Base-by-base conservation (phyloP, 352 stramenopile species). In the Pythium brachiatum region DNA sequence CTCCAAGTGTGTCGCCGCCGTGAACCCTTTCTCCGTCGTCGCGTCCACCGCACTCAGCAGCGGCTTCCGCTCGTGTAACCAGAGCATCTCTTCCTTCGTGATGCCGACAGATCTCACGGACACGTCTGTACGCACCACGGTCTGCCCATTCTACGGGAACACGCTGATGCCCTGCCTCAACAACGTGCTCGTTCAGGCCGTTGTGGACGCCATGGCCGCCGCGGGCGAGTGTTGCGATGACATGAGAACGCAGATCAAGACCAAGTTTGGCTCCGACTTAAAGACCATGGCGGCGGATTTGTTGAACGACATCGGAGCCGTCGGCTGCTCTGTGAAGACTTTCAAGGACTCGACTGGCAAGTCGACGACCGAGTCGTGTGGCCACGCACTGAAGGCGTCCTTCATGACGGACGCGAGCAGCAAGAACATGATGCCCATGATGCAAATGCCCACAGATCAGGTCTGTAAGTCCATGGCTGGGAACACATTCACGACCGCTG, bases 391-490 rank as follows among this genome's bases (percentile, higher is more conserved):
- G 6, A 8, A 60, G 27, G 41, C 64, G 7, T 68, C 74, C 4
- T 73, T 87, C 27, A 43, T 26, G 16, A 62, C 47, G 1, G 25
- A 66, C 6, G 39, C 66, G 12, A 34, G 56, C 1, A 51, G 16
- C 0, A 16, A 32, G 3, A 55, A 71, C 21, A 46, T 74, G 57
- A 13, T 68, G 2, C 39, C 60, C 12, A 43, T 77, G 6, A 23
- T 63, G 3, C 69, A 84, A 41, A 73, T 89, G 38, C 72, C 79
- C 2, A 84, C 78, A 27, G 60, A 75, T 29, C 69, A 78, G 50
- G 79, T 76, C 39, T 89, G 77, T 67, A 64, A 68, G n/a, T 69
- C 74, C 5, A 73, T 83, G 41, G 66, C 41, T 0, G 78, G 69
- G 21, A 66, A 73, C 20, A 11, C 51, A 1, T 86, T 87, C 69